Base-by-base conservation (phyloP, 169 alveolate genomes). In the Cyclospora cayetanensis region DNA sequence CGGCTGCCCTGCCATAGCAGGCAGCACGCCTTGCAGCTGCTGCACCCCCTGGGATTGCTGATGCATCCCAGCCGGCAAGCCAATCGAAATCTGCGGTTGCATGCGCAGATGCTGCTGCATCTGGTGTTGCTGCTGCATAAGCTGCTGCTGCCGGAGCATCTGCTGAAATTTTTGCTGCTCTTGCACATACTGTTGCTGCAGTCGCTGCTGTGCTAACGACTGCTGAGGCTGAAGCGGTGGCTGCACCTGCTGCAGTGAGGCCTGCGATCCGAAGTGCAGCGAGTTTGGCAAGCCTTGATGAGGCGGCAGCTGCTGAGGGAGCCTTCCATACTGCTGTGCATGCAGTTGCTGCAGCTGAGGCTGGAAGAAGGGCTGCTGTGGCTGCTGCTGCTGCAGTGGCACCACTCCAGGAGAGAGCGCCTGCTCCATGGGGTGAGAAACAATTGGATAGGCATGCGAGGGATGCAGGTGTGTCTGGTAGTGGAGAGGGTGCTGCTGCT, bases 81-180 rank as follows among this genome's bases (percentile, higher is more conserved):
- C n/a, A n/a, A n/a, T n/a, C n/a, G n/a, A n/a, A n/a, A n/a, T n/a
- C n/a, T n/a, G n/a, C n/a, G n/a, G 46, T 39, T 68, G 80, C 43
- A 25, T 25, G 46, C 22, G 80, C 80, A 34, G 11, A 5, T 34
- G 80, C 15, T 29, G 80, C 3, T 68, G 80, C 80, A 2, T 5
- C 52, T 22, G 80, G 34, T 68, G 80, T 50, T 68, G 80, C 80
- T 68, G 80, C 80, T 65, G 42, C 76, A n/a, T n/a, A n/a, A n/a
- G 76, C 76, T 65, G 72, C 72, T 60, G 72, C 72, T 60, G 72
- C 72, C 25, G n/a, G 25, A 11, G 80, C 37, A 42, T 42, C 80
- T 22, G 80, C 31, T 18, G 80, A 29, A 42, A 50, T 7, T 29
- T 68, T 34, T 34, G 46, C 43, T 68, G 80, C 43, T 68, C 80